Percentiles rank a stretch among this genome's conserved stretches.
Conservation (phyloP, 1,139 yeast species). For the Geotrichum siamense region DNA sequence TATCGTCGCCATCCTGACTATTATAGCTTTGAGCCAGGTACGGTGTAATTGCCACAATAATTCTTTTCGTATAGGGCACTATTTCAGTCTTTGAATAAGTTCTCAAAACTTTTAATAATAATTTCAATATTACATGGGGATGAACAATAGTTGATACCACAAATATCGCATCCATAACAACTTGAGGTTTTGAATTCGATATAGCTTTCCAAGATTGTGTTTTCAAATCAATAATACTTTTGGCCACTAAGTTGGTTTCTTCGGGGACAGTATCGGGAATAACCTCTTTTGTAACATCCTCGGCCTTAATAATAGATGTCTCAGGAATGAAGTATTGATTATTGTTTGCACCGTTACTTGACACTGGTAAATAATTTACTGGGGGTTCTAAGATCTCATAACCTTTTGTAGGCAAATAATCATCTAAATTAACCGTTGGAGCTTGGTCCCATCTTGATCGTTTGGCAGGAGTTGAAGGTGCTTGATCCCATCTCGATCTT, state of each 20-base stretch:
- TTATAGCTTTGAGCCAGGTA: background rate
- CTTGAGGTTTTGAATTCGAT: background rate
- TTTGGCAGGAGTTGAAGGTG: constrained; percentile 16
- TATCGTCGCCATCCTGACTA: constrained; percentile 3
- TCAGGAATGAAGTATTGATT: constrained; percentile 9
- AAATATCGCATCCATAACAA: constrained; percentile 6
- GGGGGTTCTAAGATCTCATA: constrained; percentile 47
- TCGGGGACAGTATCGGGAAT: constrained; percentile 5
- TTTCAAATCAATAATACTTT: background rate
- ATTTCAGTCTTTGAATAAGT: constrained; percentile 4
- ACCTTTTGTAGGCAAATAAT: constrained; percentile 48
- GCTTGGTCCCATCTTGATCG: constrained; percentile 31
- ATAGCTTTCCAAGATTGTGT: constrained; percentile 5
- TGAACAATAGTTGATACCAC: background rate
- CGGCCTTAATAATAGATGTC: background rate
- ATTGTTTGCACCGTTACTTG: constrained; percentile 12
- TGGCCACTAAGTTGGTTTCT: background rate
- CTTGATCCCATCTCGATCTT: constrained; percentile 31
- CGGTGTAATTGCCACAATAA: constrained; percentile 1
- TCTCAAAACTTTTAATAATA: constrained; percentile 2
- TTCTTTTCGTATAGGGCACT: background rate
- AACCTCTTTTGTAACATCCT: constrained; percentile 1
- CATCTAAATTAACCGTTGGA: constrained; percentile 35
- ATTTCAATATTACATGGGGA: constrained; percentile 3
- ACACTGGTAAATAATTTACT: constrained; percentile 39